Base-by-base conservation (phyloP, 2,329 filamentous ascomycete species). In the Dothideomycetes sp. region DNA sequence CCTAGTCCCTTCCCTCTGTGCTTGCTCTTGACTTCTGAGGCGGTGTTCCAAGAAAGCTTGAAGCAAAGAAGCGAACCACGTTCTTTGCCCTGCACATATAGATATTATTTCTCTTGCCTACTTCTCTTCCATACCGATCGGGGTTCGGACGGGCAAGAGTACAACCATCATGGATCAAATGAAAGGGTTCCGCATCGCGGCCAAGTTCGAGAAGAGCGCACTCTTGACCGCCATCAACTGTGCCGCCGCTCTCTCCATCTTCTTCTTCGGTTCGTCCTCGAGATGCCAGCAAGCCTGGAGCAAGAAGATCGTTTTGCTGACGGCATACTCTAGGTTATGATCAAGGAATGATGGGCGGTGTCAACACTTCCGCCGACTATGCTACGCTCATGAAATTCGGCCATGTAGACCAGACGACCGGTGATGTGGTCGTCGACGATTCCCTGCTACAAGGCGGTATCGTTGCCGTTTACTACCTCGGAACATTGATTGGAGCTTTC, bases 321-420 rank as follows among this genome's bases (percentile, higher is more conserved):
- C n/a, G 4, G 5, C 19, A 28, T 27, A 43, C n/a, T 4, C 7
- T 32, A 45, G 47, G 69, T 27, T 73, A 73, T 50, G 70, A 74
- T 47, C 70, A 74, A 50, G 71, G 68, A 22, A 65, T 71, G 61
- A 71, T 71, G 68, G 73, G 73, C 13, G 79, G 79, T 42, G 78
- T 83, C 10, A 82, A 83, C 58, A 78, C 74, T 33, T 68, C 76
- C 27, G 70, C 70, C 35, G 61, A 81, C 54, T 84, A 83, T 52
- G 73, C 78, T 36, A 64, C 74, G 25, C 61, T 74, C 8, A 82
- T 84, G 77, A 69, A 68, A 6, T 76, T 82, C 47, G 80, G 79
- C 5, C 69, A 81, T 49, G 68, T 72, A 13, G 56, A 64, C 16
- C 61, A 64, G 16, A 51, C 52, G 4, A 50, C 52, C 8, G 49